A percentile compares a stretch with the other conserved stretches of the same genome.
Conservation (phyloP, 169 alveolate genomes). For the Besnoitia besnoiti region DNA sequence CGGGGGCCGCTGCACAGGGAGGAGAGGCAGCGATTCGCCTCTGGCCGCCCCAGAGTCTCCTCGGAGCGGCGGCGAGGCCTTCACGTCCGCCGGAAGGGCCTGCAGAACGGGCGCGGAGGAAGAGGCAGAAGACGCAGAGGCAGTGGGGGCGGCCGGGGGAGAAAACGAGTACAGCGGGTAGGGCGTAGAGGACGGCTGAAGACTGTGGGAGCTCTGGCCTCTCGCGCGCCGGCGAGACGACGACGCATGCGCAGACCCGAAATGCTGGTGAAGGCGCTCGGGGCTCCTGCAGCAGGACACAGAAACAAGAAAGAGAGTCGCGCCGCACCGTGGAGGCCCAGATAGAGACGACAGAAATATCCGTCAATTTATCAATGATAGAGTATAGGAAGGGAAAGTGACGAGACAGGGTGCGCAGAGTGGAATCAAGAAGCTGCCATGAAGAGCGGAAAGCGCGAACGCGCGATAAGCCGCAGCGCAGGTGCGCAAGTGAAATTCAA, state of each 20-base stretch:
- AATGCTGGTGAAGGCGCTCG: constrained; percentile 18
- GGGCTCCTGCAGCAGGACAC: no score
- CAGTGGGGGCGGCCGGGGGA: background rate
- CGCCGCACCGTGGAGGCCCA: no score
- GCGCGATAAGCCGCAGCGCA: background rate
- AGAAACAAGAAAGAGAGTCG: background rate
- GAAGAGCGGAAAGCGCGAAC: background rate
- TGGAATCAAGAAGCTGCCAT: background rate
- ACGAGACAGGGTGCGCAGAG: no score
- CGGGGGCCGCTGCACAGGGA: no score
- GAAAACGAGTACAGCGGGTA: no score
- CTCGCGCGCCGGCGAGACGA: background rate
- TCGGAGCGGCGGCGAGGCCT: background rate
- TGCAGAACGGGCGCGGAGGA: background rate
- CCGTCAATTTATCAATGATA: background rate
- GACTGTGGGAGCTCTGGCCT: background rate
- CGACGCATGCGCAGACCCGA: background rate
- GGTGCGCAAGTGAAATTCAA: background rate
- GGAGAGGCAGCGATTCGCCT: no score
- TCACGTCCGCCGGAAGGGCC: background rate
- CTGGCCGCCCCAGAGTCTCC: background rate
- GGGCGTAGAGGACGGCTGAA: background rate
- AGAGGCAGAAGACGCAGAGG: background rate
- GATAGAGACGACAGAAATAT: no score
- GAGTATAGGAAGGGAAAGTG: no score